phyloP scores from a whole-genome alignment of 495 filamentous ascomycete species.

The Gamarada debralockiae region DNA sequence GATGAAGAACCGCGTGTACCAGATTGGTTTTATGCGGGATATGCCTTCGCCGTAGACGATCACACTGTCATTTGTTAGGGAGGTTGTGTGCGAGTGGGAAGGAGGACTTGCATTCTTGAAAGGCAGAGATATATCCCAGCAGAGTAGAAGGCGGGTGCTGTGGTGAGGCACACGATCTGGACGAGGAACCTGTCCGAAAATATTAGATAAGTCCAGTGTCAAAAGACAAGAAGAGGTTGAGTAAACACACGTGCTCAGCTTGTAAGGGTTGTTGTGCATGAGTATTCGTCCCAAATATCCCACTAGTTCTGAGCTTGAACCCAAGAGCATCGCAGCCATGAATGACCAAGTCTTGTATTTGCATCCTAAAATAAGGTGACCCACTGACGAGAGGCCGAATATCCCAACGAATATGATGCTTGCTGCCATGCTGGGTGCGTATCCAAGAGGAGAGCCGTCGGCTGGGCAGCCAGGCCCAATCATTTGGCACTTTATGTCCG shows the following conservation, averaged over 20 bases:
- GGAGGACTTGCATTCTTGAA: slow-evolving; percentile 39
- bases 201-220: background rate
- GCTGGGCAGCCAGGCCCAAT: background rate
- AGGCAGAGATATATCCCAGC: slow-evolving; percentile 61
- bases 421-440: background rate
- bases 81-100: background rate
- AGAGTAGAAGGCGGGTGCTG: slow-evolving; percentile 58
- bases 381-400: slow-evolving; percentile 16
- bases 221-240: background rate
- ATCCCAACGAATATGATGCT: background rate
- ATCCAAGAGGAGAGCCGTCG: background rate
- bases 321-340: slow-evolving; percentile 30
- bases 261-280: slow-evolving; percentile 37
- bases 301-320: slow-evolving; percentile 31
- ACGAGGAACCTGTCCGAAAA: slow-evolving; percentile 19
- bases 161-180: slow-evolving; percentile 39
- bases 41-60: slow-evolving; percentile 50
- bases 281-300: slow-evolving; percentile 35
- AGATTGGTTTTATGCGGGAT: slow-evolving; percentile 52
- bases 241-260: slow-evolving; percentile 29
- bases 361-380: slow-evolving; percentile 1
- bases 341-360: slow-evolving; percentile 26
- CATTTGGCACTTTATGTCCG: background rate
- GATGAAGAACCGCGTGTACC: slow-evolving; percentile 47
- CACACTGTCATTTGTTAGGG: slow-evolving; percentile 38